Conservation (phyloP, 1,284 basidiomycete genomes). For the Tranzscheliella williamsii region DNA sequence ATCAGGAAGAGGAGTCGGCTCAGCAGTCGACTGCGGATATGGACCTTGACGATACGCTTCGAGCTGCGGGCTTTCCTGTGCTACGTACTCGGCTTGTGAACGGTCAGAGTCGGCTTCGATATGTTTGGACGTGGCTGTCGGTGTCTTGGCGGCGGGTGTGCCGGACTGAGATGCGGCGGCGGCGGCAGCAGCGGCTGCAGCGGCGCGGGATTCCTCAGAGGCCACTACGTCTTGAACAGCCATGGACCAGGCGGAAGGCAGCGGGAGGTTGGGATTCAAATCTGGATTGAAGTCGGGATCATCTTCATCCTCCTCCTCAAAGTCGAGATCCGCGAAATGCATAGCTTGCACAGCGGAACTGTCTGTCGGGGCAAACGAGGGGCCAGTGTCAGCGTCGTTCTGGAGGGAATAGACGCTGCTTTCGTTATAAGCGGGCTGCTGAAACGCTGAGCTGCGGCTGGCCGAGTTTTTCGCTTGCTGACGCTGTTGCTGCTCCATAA, state of each 20-base stretch:
- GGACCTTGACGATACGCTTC: no score
- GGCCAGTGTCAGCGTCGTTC: no score
- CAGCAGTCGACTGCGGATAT: no score
- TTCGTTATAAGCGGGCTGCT: no score
- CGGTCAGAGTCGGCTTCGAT: no score
- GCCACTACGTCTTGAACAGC: constrained; percentile 46
- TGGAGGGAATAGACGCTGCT: no score
- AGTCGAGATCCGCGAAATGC: constrained; percentile 41
- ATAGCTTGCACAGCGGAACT: constrained; percentile 11
- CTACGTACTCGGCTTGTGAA: no score
- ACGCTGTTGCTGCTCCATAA: constrained; percentile 43
- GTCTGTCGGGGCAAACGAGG: no score
- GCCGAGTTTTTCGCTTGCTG: constrained; percentile 2
- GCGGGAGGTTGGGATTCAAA: constrained; percentile 35
- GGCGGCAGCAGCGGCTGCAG: constrained; percentile 25
- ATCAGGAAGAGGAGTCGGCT: no score
- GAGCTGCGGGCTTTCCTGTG: neutral
- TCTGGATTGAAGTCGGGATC: constrained; percentile 49
- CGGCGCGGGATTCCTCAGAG: constrained; percentile 29
- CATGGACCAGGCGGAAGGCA: constrained; percentile 42
- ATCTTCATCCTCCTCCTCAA: constrained; percentile 50
- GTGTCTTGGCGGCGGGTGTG: constrained; percentile 18
- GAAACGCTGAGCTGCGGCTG: no score
- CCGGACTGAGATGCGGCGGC: constrained; percentile 19
- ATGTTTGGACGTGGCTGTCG: no score